These are phyloP conservation scores for Tetradesmus lagerheimii DNA, from an alignment of 139 green algal genomes.

Conservation along the genomic window DNA sequence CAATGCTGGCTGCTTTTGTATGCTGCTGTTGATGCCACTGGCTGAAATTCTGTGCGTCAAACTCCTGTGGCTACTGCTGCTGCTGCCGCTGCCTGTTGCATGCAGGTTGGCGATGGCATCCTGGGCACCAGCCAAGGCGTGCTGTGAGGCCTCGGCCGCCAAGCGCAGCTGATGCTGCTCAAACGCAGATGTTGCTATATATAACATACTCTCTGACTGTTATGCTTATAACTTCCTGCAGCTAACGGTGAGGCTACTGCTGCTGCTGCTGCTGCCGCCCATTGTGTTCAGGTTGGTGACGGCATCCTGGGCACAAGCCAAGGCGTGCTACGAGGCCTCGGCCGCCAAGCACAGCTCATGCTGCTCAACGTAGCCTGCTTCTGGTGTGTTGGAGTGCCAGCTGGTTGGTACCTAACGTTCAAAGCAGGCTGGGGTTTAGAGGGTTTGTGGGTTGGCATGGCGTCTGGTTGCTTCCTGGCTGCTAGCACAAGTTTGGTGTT, in stretches of 20 bases:
- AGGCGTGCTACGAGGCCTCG: conserved; percentile 59
- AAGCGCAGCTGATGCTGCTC: conserved; percentile 50
- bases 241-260: too few relatives aligned
- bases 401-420: conserved; percentile 56
- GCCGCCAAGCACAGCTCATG: conserved; percentile 53
- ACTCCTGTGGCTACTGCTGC: background rate
- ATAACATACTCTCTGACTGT: too few relatives aligned
- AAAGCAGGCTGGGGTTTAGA: conserved; percentile 43
- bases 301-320: conserved; percentile 60
- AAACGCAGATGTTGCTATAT: too few relatives aligned
- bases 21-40: background rate
- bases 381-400: conserved; percentile 56
- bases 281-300: conserved; percentile 52
- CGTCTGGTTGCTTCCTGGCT: conserved; percentile 44
- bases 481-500: conserved; percentile 10
- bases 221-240: too few relatives aligned
- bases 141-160: conserved; percentile 55
- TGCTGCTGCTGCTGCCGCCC: too few relatives aligned
- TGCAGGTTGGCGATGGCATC: conserved; percentile 52
- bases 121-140: conserved; percentile 63
- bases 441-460: conserved; percentile 56
- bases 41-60: background rate
- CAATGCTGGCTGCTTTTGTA: too few relatives aligned
- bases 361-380: conserved; percentile 57
- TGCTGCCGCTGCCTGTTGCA: background rate